Evolutionary conservation across 345 rosid species (phyloP), one percentile per base, ranked within the genome.

Genomic region (Brassica incana): DNA sequence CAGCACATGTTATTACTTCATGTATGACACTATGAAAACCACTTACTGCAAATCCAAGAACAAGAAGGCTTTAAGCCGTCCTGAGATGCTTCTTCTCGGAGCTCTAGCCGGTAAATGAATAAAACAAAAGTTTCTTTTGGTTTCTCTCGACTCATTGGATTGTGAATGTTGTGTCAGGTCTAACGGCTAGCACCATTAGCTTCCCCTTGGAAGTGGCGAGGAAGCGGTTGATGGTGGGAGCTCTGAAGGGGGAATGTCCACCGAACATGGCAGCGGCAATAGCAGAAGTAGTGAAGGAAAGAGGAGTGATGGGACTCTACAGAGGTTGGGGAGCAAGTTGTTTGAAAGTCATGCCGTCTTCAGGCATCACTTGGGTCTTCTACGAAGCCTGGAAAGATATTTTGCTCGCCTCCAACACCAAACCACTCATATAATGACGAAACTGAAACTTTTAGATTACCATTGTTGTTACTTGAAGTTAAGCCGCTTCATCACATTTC

Each of bases 291-390:
- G 81, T 96, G 45, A 84, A 89, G 62, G 95, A 96, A 43, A 88
- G 90, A 81, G 98, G 98, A 16, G 70, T 90, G 56, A 45, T 67
- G 71, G 99, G 99, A 70, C 92, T 93, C 23, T 96, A 96, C 82
- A 85, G 99, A 83, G 99, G 99, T 60, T 96, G 99, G 98, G 95
- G 98, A 76, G 99, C 99, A 7, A 93, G 97, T 80, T 93, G 99
- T 83, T 84, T 93, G 63, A 96, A 93, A 77, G 99, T 93, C 8
- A 93, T 96, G 99, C 98, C 99, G 0, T 80, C 96, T 32, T 96
- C 99, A 11, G 97, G 98, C 50, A 93, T 93, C 87, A 92, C 98
- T 73, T 90, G 98, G 99, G 91, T 86, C 88, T 96, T 93, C 80
- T 96, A 93, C 76, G 99, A 96, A 87, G 98, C 98, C 58, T 93